Evolutionary conservation across 176 grass and related monocot genomes (phyloP), one percentile per base, ranked within the genome.

Genomic region (Eleusine coracana): DNA sequence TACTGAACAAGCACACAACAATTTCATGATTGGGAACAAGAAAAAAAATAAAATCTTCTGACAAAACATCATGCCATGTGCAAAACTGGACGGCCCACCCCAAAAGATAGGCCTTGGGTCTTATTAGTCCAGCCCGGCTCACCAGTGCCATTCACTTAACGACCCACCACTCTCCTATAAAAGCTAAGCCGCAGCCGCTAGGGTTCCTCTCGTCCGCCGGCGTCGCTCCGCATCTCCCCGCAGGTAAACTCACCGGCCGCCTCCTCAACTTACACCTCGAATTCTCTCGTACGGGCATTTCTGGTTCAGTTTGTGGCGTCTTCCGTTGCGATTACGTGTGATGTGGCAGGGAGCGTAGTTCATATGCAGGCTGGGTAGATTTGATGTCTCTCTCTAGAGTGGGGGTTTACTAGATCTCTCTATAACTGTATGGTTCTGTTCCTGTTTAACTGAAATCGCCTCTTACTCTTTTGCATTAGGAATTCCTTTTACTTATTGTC

Each of bases 191-290:
- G 36, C 36, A 76, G 10, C 73, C 10, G 52, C 52, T 76, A 76
- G 54, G 54, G 54, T 76, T 76, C 39, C 54, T 61, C 54, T 76
- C 11, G 54, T 41, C 55, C 34, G 73, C 51, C 73, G 73, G 51
- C 34, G 5, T 58, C 51, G 73, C 31, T 55, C 5, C 51, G 31
- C 70, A 54, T 75, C 50, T 56, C 17, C 50, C 50, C 20, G 10
- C 50, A 75, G 73, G 73, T 75, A 75, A 21, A 58, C 51, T 0
- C 20, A 52, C 34, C 48, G 36, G 36, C 68, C 68, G 8, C 68
- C 29, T 37, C 49, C 49, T n/a, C 50, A 13, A n/a, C n/a, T 71
- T 73, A n/a, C 14, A 17, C 42, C 44, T 13, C 25, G 23, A 7
- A 31, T 17, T 73, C 42, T 6, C 21, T 17, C 45, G 13, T 31